These are phyloP conservation scores for Prorocentrum cordatum DNA, from an alignment of 169 alveolate species.

Conservation along the genomic window DNA sequence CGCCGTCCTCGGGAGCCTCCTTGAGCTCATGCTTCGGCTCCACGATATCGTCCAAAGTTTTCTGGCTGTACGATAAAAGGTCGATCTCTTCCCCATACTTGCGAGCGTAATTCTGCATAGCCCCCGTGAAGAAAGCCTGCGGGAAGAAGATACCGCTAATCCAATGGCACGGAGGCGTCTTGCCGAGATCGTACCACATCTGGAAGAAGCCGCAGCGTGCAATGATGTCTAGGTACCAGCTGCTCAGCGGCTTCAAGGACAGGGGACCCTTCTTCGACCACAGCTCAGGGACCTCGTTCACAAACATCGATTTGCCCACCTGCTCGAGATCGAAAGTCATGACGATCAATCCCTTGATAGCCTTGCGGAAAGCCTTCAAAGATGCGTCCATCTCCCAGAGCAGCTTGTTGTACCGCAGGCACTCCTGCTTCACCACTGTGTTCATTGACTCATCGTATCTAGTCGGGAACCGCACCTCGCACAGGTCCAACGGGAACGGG, in stretches of 20 bases:
- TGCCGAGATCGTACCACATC: slow-evolving; percentile 62
- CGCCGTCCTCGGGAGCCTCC: slow-evolving; percentile 48
- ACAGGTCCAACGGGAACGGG: slow-evolving; percentile 50
- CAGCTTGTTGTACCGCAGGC: slow-evolving; percentile 81
- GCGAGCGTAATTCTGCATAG: slow-evolving; percentile 78
- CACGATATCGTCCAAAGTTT: slow-evolving; percentile 39
- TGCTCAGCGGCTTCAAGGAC: slow-evolving; percentile 82
- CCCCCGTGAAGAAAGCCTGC: slow-evolving; percentile 83
- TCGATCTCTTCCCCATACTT: slow-evolving; percentile 63
- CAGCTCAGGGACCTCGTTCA: slow-evolving; percentile 40
- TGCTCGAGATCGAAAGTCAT: slow-evolving; percentile 89
- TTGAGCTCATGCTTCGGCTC: slow-evolving; percentile 17
- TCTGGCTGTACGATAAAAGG: slow-evolving; percentile 23
- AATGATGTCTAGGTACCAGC: slow-evolving; percentile 83
- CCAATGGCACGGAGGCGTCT: slow-evolving; percentile 60
- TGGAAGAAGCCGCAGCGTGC: slow-evolving; percentile 76
- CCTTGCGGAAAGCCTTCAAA: slow-evolving; percentile 81
- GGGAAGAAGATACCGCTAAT: slow-evolving; percentile 70
- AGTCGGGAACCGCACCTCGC: slow-evolving; percentile 81
- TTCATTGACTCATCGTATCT: slow-evolving; percentile 84
- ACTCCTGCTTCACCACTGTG: slow-evolving; percentile 74
- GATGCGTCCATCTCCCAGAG: slow-evolving; percentile 79
- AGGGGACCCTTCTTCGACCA: slow-evolving; percentile 84
- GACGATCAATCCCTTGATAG: slow-evolving; percentile 87
- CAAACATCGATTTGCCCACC: slow-evolving; percentile 79